A percentile compares a stretch with the other conserved stretches of the same genome.
These are phyloP conservation scores for Aspergillus novoparasiticus DNA, from an alignment of 2,329 filamentous ascomycete species.

Conservation along the genomic window DNA sequence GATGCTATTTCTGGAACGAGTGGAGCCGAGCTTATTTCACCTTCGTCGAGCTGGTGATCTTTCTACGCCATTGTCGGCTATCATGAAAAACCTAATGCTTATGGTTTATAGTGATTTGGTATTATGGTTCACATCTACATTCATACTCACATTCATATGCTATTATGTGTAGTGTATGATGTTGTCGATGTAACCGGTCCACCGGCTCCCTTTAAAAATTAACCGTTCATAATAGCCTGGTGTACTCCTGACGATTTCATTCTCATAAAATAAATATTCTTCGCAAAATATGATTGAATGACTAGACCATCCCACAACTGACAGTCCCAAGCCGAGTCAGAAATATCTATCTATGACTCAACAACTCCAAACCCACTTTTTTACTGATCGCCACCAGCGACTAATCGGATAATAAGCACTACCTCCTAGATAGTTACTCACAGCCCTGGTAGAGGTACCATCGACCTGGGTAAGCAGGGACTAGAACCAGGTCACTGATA, in stretches of 20 bases:
- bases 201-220: neutral
- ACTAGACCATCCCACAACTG: neutral
- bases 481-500: neutral
- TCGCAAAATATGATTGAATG: neutral
- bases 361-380: neutral
- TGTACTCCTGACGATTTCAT: neutral
- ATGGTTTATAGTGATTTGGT: neutral
- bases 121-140: neutral
- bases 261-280: neutral
- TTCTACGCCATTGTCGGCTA: neutral
- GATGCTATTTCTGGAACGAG: slow-evolving; percentile 10
- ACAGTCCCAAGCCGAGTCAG: neutral
- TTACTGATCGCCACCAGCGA: neutral
- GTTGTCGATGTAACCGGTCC: neutral
- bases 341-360: neutral
- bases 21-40: slow-evolving; percentile 16
- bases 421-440: neutral
- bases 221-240: too few species aligned
- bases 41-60: neutral
- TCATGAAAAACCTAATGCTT: neutral
- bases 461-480: neutral
- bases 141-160: neutral
- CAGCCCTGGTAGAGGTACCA: neutral
- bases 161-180: neutral
- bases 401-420: slow-evolving; percentile 1